Evolutionary conservation across 2,329 filamentous ascomycete genomes (phyloP).

Genomic region (Atkinsonella texensis): DNA sequence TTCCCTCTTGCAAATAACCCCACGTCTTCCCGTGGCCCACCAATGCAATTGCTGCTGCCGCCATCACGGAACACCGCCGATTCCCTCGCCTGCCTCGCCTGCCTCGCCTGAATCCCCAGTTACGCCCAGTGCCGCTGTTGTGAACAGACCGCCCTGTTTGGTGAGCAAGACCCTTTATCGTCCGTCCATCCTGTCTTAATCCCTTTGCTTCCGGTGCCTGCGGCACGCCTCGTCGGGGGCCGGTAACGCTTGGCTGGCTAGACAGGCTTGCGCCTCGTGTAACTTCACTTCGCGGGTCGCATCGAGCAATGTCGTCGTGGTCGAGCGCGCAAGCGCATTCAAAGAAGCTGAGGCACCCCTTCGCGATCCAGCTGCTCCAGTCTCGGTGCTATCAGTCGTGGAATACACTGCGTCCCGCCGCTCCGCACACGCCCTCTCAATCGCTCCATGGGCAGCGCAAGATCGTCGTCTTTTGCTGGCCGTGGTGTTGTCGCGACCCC

Average conservation of each 20-base stretch:
- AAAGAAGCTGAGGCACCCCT: neutral
- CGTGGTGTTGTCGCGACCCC: neutral
- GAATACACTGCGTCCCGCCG: neutral
- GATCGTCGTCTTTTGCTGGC: neutral
- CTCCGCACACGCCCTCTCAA: neutral
- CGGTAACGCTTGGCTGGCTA: neutral
- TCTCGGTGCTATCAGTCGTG: neutral
- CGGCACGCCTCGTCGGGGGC: neutral
- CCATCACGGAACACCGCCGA: slow-evolving; percentile 9
- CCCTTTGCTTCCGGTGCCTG: neutral
- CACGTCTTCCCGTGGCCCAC: slow-evolving; percentile 6
- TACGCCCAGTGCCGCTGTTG: neutral
- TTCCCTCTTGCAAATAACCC: slow-evolving; percentile 10
- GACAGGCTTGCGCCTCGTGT: slow-evolving; percentile 7
- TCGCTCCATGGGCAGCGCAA: neutral
- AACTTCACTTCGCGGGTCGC: slow-evolving; percentile 7
- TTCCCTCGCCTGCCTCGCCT: slow-evolving; percentile 9
- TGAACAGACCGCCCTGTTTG: neutral
- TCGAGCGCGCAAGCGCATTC: slow-evolving; percentile 2
- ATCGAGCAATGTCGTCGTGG: neutral
- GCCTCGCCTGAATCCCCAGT: slow-evolving; percentile 5
- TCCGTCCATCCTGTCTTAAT: neutral
- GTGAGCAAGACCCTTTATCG: slow-evolving; percentile 2
- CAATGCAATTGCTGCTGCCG: slow-evolving; percentile 6
- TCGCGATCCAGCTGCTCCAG: neutral